These are phyloP conservation scores for Talaromyces rugulosus DNA, from an alignment of 2,329 filamentous ascomycete genomes.

Conservation along the genomic window DNA sequence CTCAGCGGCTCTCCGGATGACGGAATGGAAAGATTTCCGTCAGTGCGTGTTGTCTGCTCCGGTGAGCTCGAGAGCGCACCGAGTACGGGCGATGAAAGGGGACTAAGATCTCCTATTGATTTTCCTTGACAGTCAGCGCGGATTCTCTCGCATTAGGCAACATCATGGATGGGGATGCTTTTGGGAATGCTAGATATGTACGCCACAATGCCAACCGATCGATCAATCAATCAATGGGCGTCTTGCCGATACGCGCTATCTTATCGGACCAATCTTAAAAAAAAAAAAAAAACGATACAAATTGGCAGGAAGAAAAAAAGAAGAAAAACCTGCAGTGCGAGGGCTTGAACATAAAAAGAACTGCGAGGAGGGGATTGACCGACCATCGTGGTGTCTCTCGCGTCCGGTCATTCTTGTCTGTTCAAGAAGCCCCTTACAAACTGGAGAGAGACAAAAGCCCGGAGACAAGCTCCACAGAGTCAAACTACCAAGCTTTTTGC, in stretches of 20 bases:
- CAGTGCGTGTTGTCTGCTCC: conserved; percentile 37
- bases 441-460: conserved; percentile 7
- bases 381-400: conserved; percentile 35
- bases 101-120: conserved; percentile 34
- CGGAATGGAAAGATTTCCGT: conserved; percentile 43
- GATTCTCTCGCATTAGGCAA: neutral
- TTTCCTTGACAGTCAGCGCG: neutral
- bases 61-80: conserved; percentile 33
- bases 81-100: conserved; percentile 35
- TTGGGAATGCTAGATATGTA: conserved; percentile 8
- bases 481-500: conserved; percentile 13
- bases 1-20: conserved; percentile 58
- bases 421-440: conserved; percentile 6
- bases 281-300: neutral
- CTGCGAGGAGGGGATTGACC: conserved; percentile 17
- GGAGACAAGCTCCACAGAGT: conserved; percentile 20
- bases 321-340: neutral
- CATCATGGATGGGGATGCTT: neutral
- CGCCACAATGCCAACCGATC: conserved; percentile 7
- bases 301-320: neutral
- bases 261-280: conserved; percentile 4
- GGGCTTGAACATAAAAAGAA: neutral
- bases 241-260: conserved; percentile 1
- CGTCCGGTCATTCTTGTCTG: conserved; percentile 28
- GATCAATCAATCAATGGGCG: neutral